Evolutionary conservation across 2,329 filamentous ascomycete genomes (phyloP).

Genomic region (Phaeosphaeria sp.): DNA sequence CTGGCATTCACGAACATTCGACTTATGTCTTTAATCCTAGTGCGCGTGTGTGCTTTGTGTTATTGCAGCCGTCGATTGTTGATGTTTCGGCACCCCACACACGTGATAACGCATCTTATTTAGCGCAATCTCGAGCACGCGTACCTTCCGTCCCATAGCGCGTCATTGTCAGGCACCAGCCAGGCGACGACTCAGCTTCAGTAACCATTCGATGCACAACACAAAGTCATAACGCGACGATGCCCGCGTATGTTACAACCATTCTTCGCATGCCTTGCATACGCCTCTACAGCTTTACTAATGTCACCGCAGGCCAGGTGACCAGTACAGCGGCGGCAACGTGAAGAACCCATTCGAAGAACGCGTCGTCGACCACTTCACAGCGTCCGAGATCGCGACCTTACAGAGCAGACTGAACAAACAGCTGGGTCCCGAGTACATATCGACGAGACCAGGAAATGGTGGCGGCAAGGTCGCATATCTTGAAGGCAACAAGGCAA

Average conservation of each 20-base stretch:
- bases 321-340: slow-evolving; percentile 44
- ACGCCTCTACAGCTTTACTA: slow-evolving; percentile 11
- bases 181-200: slow-evolving; percentile 30
- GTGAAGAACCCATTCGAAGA: slow-evolving; percentile 83
- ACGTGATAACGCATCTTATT: slow-evolving; percentile 8
- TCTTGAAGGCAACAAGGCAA: slow-evolving; percentile 94
- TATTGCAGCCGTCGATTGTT: background rate
- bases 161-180: slow-evolving; percentile 40
- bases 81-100: slow-evolving; percentile 8
- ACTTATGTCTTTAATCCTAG: background rate
- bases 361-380: slow-evolving; percentile 78
- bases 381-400: slow-evolving; percentile 87
- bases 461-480: slow-evolving; percentile 90
- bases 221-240: slow-evolving; percentile 27
- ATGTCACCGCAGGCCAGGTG: slow-evolving; percentile 42
- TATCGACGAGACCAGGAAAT: slow-evolving; percentile 84
- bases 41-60: too few species aligned
- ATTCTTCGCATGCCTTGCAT: background rate
- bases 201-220: slow-evolving; percentile 32
- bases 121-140: slow-evolving; percentile 22
- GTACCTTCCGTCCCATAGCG: slow-evolving; percentile 32
- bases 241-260: slow-evolving; percentile 44
- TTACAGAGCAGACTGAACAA: slow-evolving; percentile 87
- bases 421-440: slow-evolving; percentile 94
- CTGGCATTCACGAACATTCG: background rate